Base-by-base conservation (phyloP, 2,329 filamentous ascomycete genomes). In the Botrytis aclada region DNA sequence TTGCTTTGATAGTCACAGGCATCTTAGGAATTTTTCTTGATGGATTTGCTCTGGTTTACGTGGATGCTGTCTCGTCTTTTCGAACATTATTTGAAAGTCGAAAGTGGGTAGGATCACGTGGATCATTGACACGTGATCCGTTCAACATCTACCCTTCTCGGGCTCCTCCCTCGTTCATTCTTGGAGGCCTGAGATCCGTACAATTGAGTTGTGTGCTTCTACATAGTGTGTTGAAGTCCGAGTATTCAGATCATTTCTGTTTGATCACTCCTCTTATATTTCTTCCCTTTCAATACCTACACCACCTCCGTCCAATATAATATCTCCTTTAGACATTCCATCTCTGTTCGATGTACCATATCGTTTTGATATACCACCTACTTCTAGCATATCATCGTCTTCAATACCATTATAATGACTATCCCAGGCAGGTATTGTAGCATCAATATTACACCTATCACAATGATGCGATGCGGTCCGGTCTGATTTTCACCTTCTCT, bases 1-100 rank as follows among this genome's bases (percentile, higher is more conserved):
- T 73, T n/a, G 67, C 45, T 7, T 70, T 39, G 54, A 78, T 76
- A 32, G 39, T 47, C 14, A 77, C n/a, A 41, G 77, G 74, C 78
- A 79, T 80, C 56, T 63, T 72, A 18, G 22, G 6, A 29, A 25
- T 1, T 47, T 39, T 56, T 69, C 25, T 47, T 61, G 62, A 25
- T 56, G 70, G 29, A 18, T 29, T 61, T 32, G 43, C 29, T 47
- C n/a, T 32, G 47, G 25, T 14, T 54, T 56, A 41, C 18, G 47
- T 67, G 32, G 25, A 56, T 67, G 64, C 37, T 54, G 45, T 54
- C 45, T 51, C 2, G 25, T 67, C 64, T 54, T 10, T 54, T 29
- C 43, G 25, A 51, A 32, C 37, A 39, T 54, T 45, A 66, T 67
- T 16, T 47, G 64, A 56, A 67, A 18, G 29, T 41, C 25, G 34